Conservation (phyloP, 1,139 yeast genomes). For the Scheffersomyces insectosa region DNA sequence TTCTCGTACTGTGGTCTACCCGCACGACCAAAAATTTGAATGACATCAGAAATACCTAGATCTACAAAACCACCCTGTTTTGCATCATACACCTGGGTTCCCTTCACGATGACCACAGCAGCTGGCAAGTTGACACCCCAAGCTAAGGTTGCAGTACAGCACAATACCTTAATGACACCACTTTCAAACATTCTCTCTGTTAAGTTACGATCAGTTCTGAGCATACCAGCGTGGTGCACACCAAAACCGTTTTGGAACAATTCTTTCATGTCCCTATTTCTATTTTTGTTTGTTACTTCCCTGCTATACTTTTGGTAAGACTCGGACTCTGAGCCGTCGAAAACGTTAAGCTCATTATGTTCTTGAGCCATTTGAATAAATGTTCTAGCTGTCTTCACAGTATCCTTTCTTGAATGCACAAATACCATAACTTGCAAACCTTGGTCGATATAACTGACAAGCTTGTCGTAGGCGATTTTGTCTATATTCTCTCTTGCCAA, state of each 20-base stretch:
- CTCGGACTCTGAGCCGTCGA: slow-evolving; percentile 59
- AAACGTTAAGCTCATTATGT: slow-evolving; percentile 54
- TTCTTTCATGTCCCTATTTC: slow-evolving; percentile 79
- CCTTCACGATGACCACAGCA: slow-evolving; percentile 93
- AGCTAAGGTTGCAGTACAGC: slow-evolving; percentile 97
- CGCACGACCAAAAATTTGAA: slow-evolving; percentile 98
- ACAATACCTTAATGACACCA: slow-evolving; percentile 86
- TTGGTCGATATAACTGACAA: slow-evolving; percentile 60
- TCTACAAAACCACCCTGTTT: slow-evolving; percentile 94
- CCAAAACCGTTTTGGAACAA: slow-evolving; percentile 85
- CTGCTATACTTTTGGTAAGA: slow-evolving; percentile 50
- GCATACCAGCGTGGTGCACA: slow-evolving; percentile 96
- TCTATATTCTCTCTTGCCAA: slow-evolving; percentile 80
- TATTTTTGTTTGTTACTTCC: slow-evolving; percentile 68
- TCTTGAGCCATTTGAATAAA: slow-evolving; percentile 70
- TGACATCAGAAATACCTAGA: slow-evolving; percentile 92
- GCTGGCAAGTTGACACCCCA: slow-evolving; percentile 99
- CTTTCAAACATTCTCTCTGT: slow-evolving; percentile 83
- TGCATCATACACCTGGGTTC: slow-evolving; percentile 94
- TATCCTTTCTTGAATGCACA: slow-evolving; percentile 94
- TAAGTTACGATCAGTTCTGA: slow-evolving; percentile 84
- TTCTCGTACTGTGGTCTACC: slow-evolving; percentile 97
- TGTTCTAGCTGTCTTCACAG: slow-evolving; percentile 76
- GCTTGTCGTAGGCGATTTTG: slow-evolving; percentile 72
- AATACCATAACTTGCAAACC: slow-evolving; percentile 96